Evolutionary conservation across 75 land plant species (phyloP).

Genomic region (Chamaecyparis obtusa): DNA sequence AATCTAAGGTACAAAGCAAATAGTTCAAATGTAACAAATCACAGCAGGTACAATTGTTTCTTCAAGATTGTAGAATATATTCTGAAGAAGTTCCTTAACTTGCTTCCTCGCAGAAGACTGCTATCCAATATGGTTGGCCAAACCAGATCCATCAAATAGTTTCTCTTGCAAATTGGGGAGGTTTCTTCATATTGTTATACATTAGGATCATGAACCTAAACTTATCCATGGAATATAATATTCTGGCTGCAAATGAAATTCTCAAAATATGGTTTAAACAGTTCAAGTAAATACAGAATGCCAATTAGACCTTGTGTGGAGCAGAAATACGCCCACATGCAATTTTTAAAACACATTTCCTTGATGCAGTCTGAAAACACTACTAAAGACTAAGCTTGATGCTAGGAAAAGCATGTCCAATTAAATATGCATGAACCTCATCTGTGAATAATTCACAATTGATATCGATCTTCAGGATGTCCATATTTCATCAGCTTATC

Average conservation of each 20-base stretch:
- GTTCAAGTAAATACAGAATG: too few relatives aligned
- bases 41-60: not conserved
- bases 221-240: not conserved
- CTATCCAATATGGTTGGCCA: not conserved
- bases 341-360: too few relatives aligned
- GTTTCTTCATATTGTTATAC: not conserved
- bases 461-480: too few relatives aligned
- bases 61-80: not conserved
- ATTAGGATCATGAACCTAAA: not conserved
- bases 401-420: too few relatives aligned
- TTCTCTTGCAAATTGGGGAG: not conserved
- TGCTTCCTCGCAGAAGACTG: not conserved
- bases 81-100: not conserved
- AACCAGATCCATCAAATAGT: not conserved
- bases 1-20: not conserved
- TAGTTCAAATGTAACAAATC: not conserved
- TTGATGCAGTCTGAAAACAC: too few relatives aligned
- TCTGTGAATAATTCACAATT: too few relatives aligned
- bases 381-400: too few relatives aligned
- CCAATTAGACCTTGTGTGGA: too few relatives aligned
- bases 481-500: too few relatives aligned
- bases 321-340: too few relatives aligned
- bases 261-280: too few relatives aligned
- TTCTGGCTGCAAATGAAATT: not conserved
- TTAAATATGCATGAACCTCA: too few relatives aligned